These are phyloP conservation scores for Xylaria sp. DNA, from an alignment of 2,329 filamentous ascomycete species.

Conservation along the genomic window DNA sequence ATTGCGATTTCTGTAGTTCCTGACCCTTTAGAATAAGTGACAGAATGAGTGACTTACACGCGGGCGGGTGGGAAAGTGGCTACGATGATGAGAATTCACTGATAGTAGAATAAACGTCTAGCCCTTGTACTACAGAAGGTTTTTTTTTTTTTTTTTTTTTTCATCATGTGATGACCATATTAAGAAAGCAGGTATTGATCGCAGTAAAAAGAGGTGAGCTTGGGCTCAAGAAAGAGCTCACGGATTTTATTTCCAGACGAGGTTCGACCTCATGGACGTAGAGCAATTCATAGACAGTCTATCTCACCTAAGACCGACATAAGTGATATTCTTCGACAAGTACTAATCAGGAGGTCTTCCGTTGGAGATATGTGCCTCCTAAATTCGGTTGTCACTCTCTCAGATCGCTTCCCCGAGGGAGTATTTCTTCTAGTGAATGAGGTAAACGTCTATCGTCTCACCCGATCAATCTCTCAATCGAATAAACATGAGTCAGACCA, in stretches of 20 bases:
- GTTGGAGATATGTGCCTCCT: neutral
- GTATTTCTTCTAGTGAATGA: no score
- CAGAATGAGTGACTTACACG: neutral
- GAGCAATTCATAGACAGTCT: neutral
- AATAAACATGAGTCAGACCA: neutral
- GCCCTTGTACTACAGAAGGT: neutral
- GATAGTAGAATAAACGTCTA: neutral
- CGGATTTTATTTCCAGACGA: neutral
- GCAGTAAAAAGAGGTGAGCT: neutral
- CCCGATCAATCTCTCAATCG: no score
- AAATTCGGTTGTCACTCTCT: neutral
- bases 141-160: neutral
- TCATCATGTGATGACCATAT: neutral
- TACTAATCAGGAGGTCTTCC: no score
- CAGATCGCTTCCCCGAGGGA: neutral
- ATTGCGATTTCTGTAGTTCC: no score
- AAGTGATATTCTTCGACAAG: no score
- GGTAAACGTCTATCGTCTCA: no score
- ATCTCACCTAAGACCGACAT: no score
- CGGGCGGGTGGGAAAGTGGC: neutral
- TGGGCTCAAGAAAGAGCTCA: neutral
- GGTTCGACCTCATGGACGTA: neutral
- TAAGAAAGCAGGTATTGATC: neutral
- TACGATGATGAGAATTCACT: neutral
- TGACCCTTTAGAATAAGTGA: neutral